These are phyloP conservation scores for Exserohilum rostratum DNA, from an alignment of 2,329 filamentous ascomycete genomes.

Conservation along the genomic window DNA sequence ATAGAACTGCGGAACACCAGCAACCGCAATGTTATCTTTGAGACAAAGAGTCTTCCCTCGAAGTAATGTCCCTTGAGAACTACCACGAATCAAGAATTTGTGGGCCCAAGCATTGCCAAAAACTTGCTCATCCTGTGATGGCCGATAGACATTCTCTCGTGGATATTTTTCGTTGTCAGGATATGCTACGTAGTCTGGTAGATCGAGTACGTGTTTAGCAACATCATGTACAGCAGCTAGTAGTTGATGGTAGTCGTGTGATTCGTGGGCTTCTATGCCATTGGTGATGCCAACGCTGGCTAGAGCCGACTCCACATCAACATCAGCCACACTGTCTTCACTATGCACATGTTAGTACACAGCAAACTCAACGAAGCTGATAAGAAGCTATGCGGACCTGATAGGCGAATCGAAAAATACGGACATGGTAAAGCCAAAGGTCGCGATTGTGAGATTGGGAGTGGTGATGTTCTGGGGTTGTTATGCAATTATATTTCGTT, in stretches of 20 bases:
- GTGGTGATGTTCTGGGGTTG: background rate
- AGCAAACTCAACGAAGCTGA: background rate
- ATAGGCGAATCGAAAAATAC: conserved; percentile 38
- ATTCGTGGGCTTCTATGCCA: conserved; percentile 47
- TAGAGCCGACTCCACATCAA: conserved; percentile 31
- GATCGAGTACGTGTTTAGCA: conserved; percentile 52
- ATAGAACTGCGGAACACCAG: conserved; percentile 60
- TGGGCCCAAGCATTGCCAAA: conserved; percentile 60
- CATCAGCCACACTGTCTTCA: conserved; percentile 30
- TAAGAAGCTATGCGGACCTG: conserved; percentile 20
- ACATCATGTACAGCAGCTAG: conserved; percentile 60
- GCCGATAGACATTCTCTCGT: conserved; percentile 53
- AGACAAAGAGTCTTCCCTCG: conserved; percentile 56
- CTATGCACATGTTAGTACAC: conserved; percentile 15
- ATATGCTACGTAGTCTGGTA: conserved; percentile 56
- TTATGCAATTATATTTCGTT: background rate
- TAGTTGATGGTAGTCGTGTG: conserved; percentile 55
- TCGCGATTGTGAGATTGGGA: background rate
- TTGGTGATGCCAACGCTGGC: conserved; percentile 30
- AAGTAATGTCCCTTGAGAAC: conserved; percentile 19
- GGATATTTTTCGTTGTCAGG: conserved; percentile 54
- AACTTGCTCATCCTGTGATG: conserved; percentile 35
- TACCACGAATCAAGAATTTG: conserved; percentile 54
- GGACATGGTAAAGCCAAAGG: conserved; percentile 24
- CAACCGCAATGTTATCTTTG: conserved; percentile 63